Base-by-base conservation (phyloP, 2,329 filamentous ascomycete genomes). In the Curvularia verruculosa region DNA sequence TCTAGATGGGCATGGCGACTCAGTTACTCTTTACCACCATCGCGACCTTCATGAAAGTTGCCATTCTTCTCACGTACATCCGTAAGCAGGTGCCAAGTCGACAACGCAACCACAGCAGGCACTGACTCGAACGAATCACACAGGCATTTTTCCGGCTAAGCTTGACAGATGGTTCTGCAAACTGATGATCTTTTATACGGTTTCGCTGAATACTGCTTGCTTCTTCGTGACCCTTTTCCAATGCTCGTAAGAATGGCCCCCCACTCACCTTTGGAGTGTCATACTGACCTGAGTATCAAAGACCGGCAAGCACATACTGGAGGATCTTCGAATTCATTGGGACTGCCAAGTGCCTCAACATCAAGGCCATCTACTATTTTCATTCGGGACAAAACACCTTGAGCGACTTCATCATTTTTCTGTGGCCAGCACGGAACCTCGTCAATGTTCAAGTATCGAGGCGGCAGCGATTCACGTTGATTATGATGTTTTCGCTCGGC, bases 321-420 rank as follows among this genome's bases (percentile, higher is more conserved):
- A 60, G 67, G n/a, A 66, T 68, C 2, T 70, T 66, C 51, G 67
- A 69, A 19, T 64, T 62, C 39, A 59, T 63, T 5, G 47, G 53
- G 21, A 64, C 50, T 1, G 59, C 61, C 1, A 70, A 64, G 24
- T 70, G 66, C 29, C 58, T 67, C 36, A 68, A 68, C n/a, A 59
- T 70, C 53, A 63, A 59, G 19, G 66, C 58, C 1, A 66, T 70
- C 40, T 69, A 69, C 43, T 70, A 68, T 29, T 64, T 66, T 24
- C 64, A 67, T 36, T 60, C 59, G 1, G 60, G 49, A 0, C 67
- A 70, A 23, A 70, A 70, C 28, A 70, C 66, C 0, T 36, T 72
- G 12, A 74, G 68, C 52, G 73, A 75, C 49, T 71, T 75, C 31
- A 39, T 74, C 8, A 65, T 72, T 19, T 71, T 71, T 59, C 62